These are phyloP conservation scores for Lactifluus rugatus DNA, from an alignment of 768 basidiomycete species.

Conservation along the genomic window DNA sequence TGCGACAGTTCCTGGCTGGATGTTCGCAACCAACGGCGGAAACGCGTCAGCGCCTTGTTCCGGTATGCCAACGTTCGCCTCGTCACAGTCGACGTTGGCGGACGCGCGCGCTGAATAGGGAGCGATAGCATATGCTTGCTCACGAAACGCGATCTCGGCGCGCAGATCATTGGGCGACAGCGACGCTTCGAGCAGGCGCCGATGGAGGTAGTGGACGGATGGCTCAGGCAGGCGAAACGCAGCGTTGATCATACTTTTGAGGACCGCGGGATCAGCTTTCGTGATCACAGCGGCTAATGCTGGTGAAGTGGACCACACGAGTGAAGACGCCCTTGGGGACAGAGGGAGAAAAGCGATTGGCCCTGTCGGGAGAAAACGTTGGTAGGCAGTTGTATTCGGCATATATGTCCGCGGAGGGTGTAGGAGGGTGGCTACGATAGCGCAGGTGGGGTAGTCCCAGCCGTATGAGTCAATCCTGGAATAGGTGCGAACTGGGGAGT, in stretches of 20 bases:
- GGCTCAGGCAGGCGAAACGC: constrained; percentile 78
- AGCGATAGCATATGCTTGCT: constrained; percentile 58
- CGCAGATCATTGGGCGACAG: constrained; percentile 41
- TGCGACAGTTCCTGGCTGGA: constrained; percentile 68
- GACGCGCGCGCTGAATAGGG: constrained; percentile 55
- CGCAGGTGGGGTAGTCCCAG: constrained; percentile 85
- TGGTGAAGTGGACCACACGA: constrained; percentile 92
- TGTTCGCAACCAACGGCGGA: constrained; percentile 63
- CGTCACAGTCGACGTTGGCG: constrained; percentile 25
- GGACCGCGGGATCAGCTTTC: constrained; percentile 48
- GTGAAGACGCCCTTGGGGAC: constrained; percentile 63
- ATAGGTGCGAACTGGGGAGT: constrained; percentile 85
- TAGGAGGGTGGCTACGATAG: constrained; percentile 79
- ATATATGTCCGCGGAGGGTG: constrained; percentile 55
- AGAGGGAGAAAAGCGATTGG: constrained; percentile 94
- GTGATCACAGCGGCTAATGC: constrained; percentile 63
- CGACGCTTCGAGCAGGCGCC: constrained; percentile 47
- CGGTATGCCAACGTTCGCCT: constrained; percentile 40
- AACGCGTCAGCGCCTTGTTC: constrained; percentile 48
- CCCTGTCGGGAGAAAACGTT: constrained; percentile 89
- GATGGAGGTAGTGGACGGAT: constrained; percentile 59
- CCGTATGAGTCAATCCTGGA: constrained; percentile 82
- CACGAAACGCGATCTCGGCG: constrained; percentile 64
- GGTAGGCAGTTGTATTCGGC: constrained; percentile 77
- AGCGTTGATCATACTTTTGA: constrained; percentile 76